Evolutionary conservation across 306 rosid species (phyloP).

Genomic region (Trichosanthes cucumerina): DNA sequence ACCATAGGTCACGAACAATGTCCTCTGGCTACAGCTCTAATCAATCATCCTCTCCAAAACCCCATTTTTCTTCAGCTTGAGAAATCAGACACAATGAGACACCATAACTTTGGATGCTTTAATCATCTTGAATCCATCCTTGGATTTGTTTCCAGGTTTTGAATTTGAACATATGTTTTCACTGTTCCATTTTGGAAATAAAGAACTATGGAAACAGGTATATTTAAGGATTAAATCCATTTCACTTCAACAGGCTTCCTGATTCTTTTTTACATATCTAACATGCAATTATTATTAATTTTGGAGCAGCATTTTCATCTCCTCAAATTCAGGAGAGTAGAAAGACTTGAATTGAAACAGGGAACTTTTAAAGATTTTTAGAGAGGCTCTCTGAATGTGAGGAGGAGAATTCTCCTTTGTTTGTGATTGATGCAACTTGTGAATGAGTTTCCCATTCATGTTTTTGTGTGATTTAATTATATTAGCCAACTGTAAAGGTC

Average conservation of each 20-base stretch:
- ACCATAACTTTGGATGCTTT: conserved; percentile 25
- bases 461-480: neutral
- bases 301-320: neutral
- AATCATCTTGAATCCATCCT: conserved; percentile 12
- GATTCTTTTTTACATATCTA: neutral
- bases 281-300: neutral
- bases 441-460: no score
- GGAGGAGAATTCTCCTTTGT: neutral
- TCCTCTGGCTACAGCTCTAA: conserved; percentile 11
- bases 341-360: neutral
- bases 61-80: conserved; percentile 22
- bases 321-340: no score
- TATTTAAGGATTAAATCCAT: neutral
- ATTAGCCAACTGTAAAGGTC: neutral
- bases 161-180: neutral
- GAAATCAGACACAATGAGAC: conserved; percentile 19
- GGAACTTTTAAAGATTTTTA: neutral
- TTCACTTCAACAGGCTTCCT: neutral
- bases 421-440: neutral
- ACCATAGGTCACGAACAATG: conserved; percentile 14
- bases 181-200: neutral
- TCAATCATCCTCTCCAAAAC: conserved; percentile 20
- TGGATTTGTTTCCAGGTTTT: conserved; percentile 15
- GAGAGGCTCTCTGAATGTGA: neutral
- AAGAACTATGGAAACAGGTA: neutral